Base-by-base conservation (phyloP, 2,329 filamentous ascomycete species). In the Aspergillus awamori region DNA sequence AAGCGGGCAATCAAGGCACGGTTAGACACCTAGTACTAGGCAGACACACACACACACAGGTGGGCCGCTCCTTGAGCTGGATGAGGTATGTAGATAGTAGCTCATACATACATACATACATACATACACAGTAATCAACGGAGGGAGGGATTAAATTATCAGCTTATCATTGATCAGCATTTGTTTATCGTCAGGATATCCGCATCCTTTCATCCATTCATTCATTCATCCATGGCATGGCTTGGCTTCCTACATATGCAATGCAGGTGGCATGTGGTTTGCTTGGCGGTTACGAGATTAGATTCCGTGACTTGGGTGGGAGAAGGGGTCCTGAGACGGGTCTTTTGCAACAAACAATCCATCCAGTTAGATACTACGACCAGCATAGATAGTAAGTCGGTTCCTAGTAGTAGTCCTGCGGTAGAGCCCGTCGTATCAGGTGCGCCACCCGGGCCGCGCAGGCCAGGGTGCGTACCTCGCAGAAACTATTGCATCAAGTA, bases 221-320 rank as follows among this genome's bases (percentile, higher is more conserved):
- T 48, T 24, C 45, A 30, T 22, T 49, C 13, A 49, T 8, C 45
- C 24, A 22, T 30, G 22, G 22, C 24, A 49, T 28, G 45, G 22
- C 45, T 55, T 55, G 53, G 33, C 53, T 38, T 53, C 33, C 8
- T 24, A 53, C 52, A 51, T 51, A 33, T 51, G 28, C 47, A 51
- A 51, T 51, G 47, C 47, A 33, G 47, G 17, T 51, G 47, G 41
- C n/a, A 51, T 51, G 47, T 33, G 20, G 17, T 53, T 38, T 38
- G 51, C 51, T 38, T 53, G 51, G 36, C 36, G 51, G 36, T 51
- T 28, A n/a, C 24, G 7, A 33, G 47, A 28, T 51, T 28, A 51
- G 47, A 17, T 51, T 51, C n/a, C 51, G 2, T 11, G 11, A 11
- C 1, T 36, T 36, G 33, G 33, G 11, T 36, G 11, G 5, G 33